Percentiles rank a stretch among this genome's conserved stretches.
phyloP scores from a whole-genome alignment of 1,284 basidiomycete genomes.

The Marasmius oreades region DNA sequence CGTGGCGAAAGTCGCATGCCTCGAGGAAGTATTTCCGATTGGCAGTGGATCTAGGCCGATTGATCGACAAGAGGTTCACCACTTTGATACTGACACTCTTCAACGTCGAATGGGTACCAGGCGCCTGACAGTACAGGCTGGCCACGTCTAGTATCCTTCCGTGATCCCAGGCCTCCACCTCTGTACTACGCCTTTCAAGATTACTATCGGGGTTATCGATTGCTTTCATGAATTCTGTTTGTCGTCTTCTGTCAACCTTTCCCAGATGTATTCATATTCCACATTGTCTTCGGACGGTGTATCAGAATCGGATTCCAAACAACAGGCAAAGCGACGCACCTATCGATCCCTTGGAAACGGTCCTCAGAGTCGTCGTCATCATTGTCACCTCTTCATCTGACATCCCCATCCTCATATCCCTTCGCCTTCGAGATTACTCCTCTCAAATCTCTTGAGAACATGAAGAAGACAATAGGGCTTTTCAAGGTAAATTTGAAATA shows the following conservation, averaged over 20 bases:
- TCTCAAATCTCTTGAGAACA: slow-evolving; percentile 69
- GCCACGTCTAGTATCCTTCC: too few relatives aligned
- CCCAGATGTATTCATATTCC: slow-evolving; percentile 62
- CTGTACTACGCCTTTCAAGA: background rate
- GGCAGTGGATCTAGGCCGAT: background rate
- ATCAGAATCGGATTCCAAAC: background rate
- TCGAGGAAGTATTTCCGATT: background rate
- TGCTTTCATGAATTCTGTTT: slow-evolving; percentile 53
- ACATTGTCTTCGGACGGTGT: slow-evolving; percentile 48
- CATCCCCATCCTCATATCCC: slow-evolving; percentile 23
- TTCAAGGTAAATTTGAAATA: too few relatives aligned
- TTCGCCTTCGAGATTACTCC: slow-evolving; percentile 43
- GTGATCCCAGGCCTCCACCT: too few relatives aligned
- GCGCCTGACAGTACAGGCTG: background rate
- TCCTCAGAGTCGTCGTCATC: slow-evolving; percentile 45
- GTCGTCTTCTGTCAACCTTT: slow-evolving; percentile 55
- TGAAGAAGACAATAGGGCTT: too few relatives aligned
- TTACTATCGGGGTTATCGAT: slow-evolving; percentile 58
- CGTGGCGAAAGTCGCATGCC: background rate
- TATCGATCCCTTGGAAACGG: slow-evolving; percentile 54
- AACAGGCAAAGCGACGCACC: slow-evolving; percentile 37
- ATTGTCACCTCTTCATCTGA: slow-evolving; percentile 32
- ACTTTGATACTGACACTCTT: background rate
- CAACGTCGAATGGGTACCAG: background rate
- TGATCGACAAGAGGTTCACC: background rate